Evolutionary conservation across 352 stramenopile genomes (phyloP).

Genomic region (Phytophthora fragariae): DNA sequence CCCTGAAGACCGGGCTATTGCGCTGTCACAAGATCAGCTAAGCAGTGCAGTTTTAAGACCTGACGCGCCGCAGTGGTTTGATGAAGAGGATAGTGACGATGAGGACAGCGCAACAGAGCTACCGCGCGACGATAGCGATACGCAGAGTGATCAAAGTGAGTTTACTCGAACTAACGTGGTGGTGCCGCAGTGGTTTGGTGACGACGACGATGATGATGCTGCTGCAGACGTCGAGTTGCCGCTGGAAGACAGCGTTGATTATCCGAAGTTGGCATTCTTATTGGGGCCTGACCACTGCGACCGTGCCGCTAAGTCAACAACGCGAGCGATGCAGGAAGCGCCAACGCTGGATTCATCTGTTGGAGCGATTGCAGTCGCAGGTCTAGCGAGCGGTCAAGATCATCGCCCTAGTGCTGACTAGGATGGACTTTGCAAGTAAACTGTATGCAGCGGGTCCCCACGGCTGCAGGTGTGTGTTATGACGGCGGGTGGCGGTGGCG

Average conservation of each 20-base stretch:
- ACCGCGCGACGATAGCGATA: constrained; percentile 3
- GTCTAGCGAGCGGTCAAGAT: constrained; percentile 3
- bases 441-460: too few relatives aligned
- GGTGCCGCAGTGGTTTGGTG: constrained; percentile 30
- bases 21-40: not conserved
- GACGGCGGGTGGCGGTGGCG: too few relatives aligned
- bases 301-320: not conserved
- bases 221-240: constrained; percentile 11
- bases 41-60: constrained; percentile 3
- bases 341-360: constrained; percentile 7
- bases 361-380: constrained; percentile 17
- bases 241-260: constrained; percentile 2
- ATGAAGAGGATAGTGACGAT: constrained; percentile 10
- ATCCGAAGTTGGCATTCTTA: not conserved
- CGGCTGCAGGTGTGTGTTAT: too few relatives aligned
- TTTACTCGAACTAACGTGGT: not conserved
- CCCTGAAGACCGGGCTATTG: not conserved
- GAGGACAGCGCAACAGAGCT: not conserved
- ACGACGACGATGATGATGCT: constrained; percentile 17
- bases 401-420: constrained; percentile 4
- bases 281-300: not conserved
- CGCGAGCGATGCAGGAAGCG: constrained; percentile 9
- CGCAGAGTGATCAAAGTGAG: not conserved
- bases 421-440: not conserved
- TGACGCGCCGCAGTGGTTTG: constrained; percentile 33